Percentiles rank a stretch among this genome's conserved stretches.
Conservation (phyloP, 129 eudicot species). For the Tanacetum coccineum region DNA sequence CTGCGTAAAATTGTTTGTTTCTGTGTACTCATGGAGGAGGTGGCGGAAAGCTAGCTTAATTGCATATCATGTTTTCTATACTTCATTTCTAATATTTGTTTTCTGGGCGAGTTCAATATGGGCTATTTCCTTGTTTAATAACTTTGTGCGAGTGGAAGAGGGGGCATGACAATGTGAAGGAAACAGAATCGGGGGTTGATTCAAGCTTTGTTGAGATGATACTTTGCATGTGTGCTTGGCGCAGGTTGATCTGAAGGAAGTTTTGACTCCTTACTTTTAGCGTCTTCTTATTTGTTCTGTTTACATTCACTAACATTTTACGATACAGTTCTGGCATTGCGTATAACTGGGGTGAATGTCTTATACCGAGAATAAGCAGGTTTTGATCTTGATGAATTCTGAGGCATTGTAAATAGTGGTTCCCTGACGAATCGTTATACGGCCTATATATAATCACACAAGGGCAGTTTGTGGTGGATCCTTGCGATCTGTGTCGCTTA, state of each 20-base stretch:
- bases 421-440: neutral
- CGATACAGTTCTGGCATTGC: too few relatives aligned
- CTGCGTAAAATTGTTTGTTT: neutral
- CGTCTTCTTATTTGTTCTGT: neutral
- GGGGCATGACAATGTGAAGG: slow-evolving; percentile 16
- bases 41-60: neutral
- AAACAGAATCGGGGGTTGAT: slow-evolving; percentile 17
- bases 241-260: slow-evolving; percentile 1
- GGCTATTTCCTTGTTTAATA: neutral
- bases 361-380: neutral
- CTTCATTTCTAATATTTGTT: neutral
- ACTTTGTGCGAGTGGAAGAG: slow-evolving; percentile 31
- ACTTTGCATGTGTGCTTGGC: neutral
- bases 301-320: neutral
- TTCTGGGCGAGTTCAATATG: neutral
- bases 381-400: neutral
- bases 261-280: neutral
- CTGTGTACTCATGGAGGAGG: neutral
- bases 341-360: neutral
- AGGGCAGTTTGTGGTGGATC: neutral
- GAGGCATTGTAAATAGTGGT: neutral
- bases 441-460: neutral
- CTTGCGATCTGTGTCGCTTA: neutral
- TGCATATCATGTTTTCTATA: slow-evolving; percentile 11
- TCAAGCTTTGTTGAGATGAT: slow-evolving; percentile 27